Conservation (phyloP, 2,329 filamentous ascomycete species). For the Knoxdaviesia capensis region DNA sequence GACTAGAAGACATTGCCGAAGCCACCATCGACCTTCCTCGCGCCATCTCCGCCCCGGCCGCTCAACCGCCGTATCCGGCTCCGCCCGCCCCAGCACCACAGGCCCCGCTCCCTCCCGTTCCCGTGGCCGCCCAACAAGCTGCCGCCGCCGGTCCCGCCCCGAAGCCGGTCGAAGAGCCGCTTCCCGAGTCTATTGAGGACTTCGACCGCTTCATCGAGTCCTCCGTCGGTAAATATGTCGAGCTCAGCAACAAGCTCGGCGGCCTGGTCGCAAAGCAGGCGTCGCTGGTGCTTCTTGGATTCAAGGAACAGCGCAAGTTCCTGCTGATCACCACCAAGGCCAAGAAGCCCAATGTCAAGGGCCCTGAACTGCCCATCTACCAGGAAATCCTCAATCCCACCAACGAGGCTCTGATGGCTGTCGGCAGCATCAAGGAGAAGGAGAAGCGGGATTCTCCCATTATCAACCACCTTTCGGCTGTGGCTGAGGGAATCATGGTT, state of each 20-base stretch:
- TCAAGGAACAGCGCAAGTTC: constrained; percentile 72
- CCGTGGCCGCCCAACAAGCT: constrained; percentile 4
- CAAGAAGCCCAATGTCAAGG: constrained; percentile 63
- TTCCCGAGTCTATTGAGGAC: constrained; percentile 66
- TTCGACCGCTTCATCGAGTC: constrained; percentile 63
- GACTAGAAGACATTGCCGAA: constrained; percentile 87
- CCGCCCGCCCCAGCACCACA: constrained; percentile 15
- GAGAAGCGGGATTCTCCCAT: constrained; percentile 52
- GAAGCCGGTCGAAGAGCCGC: constrained; percentile 25
- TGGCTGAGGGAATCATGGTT: constrained; percentile 76
- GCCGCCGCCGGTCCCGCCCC: constrained; percentile 19
- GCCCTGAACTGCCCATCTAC: constrained; percentile 39
- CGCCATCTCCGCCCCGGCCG: constrained; percentile 11
- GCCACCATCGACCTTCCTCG: constrained; percentile 42
- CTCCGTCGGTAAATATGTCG: constrained; percentile 59
- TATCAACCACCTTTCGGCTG: constrained; percentile 68
- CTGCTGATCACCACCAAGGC: constrained; percentile 75
- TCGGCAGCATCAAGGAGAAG: constrained; percentile 61
- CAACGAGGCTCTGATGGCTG: constrained; percentile 60
- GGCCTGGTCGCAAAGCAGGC: constrained; percentile 62
- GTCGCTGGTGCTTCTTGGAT: constrained; percentile 37
- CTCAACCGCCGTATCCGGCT: constrained; percentile 12
- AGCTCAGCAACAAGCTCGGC: constrained; percentile 59
- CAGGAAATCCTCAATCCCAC: constrained; percentile 72
- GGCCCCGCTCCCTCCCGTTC: constrained; percentile 8